Evolutionary conservation across 2,329 filamentous ascomycete genomes (phyloP).

Genomic region (Sporothrix pseudoabietina): DNA sequence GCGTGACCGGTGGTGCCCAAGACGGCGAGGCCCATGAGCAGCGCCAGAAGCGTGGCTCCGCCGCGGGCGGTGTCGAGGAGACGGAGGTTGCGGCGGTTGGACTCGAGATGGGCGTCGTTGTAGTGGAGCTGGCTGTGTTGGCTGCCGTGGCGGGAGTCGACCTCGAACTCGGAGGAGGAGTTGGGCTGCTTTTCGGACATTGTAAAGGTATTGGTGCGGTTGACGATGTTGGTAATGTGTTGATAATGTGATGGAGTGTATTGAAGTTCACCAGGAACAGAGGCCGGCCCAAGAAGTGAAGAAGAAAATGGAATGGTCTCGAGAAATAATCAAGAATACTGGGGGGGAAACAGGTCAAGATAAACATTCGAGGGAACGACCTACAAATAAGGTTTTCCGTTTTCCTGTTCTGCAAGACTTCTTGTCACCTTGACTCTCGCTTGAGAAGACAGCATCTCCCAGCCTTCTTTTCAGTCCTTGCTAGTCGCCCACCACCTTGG

Average conservation of each 20-base stretch:
- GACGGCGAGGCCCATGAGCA: slow-evolving; percentile 55
- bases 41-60: slow-evolving; percentile 53
- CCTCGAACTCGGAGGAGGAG: slow-evolving; percentile 54
- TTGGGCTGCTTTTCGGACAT: slow-evolving; percentile 33
- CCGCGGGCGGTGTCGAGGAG: slow-evolving; percentile 50
- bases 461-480: not conserved
- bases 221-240: not conserved
- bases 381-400: slow-evolving; percentile 19
- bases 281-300: not conserved
- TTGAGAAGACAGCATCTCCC: not conserved
- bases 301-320: not conserved
- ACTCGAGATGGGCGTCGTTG: slow-evolving; percentile 44
- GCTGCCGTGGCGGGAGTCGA: slow-evolving; percentile 41
- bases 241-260: not conserved
- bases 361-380: not conserved
- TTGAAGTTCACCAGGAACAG: slow-evolving; percentile 23
- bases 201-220: not conserved
- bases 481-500: not conserved
- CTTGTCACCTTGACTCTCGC: not conserved
- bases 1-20: slow-evolving; percentile 59
- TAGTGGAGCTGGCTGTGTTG: slow-evolving; percentile 13
- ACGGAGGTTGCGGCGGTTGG: slow-evolving; percentile 46
- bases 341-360: not conserved
- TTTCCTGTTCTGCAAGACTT: not conserved
- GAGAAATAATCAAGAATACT: not conserved